These are phyloP conservation scores for Colletotrichum chrysophilum DNA, from an alignment of 2,329 filamentous ascomycete species.

Conservation along the genomic window DNA sequence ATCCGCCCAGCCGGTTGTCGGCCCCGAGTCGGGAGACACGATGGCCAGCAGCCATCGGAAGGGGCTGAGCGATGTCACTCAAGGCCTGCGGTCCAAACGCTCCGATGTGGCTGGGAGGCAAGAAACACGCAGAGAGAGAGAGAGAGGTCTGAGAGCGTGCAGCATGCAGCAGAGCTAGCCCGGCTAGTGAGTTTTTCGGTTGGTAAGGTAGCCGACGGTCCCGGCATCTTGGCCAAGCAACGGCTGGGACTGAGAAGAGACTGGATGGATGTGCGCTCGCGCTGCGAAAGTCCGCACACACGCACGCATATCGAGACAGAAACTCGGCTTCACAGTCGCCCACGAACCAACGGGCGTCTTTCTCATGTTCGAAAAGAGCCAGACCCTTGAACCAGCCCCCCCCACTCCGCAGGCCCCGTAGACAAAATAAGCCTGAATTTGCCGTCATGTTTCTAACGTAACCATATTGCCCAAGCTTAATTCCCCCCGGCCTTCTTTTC, in stretches of 20 bases:
- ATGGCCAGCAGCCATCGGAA: not conserved
- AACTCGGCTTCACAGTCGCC: not conserved
- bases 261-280: not conserved
- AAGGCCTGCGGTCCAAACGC: not conserved
- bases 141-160: not conserved
- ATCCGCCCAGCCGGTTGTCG: not conserved
- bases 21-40: not conserved
- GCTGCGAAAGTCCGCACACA: not conserved
- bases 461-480: conserved; percentile 9
- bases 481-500: not conserved
- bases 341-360: not conserved
- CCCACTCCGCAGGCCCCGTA: not conserved
- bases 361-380: not conserved
- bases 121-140: not conserved
- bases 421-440: not conserved
- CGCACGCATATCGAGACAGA: not conserved
- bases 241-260: not conserved
- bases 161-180: not conserved
- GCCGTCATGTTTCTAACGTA: not conserved
- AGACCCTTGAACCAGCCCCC: not conserved
- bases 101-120: not conserved
- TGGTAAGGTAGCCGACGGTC: not conserved
- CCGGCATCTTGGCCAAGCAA: not conserved
- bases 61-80: not conserved
- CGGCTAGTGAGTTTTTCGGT: not conserved